Percentiles rank a stretch among this genome's conserved stretches.
phyloP scores from a whole-genome alignment of 2,329 filamentous ascomycete genomes.

The Xylaria sp. region DNA sequence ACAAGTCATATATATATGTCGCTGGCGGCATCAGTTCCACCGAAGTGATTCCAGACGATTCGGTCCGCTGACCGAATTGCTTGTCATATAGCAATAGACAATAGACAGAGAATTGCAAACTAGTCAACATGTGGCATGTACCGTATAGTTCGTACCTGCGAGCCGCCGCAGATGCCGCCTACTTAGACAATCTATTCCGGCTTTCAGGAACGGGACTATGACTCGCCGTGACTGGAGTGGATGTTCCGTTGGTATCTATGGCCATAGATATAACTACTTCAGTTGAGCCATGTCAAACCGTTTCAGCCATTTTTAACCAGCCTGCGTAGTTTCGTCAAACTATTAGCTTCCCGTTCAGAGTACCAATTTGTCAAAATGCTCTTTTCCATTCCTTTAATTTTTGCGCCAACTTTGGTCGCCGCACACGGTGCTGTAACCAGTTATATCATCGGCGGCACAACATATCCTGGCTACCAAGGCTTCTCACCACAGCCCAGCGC shows the following conservation, averaged over 20 bases:
- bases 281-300: not conserved
- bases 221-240: slow-evolving; percentile 1
- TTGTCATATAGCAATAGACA: not conserved
- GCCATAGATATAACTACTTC: slow-evolving; percentile 21
- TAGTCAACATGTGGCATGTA: not conserved
- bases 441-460: slow-evolving; percentile 58
- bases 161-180: not conserved
- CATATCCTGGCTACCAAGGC: slow-evolving; percentile 58
- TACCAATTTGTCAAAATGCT: slow-evolving; percentile 39
- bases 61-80: slow-evolving; percentile 25
- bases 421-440: slow-evolving; percentile 56
- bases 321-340: not conserved
- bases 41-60: slow-evolving; percentile 24
- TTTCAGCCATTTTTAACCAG: not conserved
- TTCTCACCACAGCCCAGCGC: slow-evolving; percentile 60
- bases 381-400: slow-evolving; percentile 41
- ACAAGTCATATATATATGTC: slow-evolving; percentile 19
- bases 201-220: not conserved
- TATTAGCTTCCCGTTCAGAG: not conserved
- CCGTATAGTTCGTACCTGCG: not conserved
- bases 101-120: not conserved
- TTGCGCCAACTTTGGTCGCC: slow-evolving; percentile 47
- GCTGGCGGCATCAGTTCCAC: slow-evolving; percentile 19
- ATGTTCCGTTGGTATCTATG: not conserved
- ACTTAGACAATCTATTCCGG: not conserved